Evolutionary conservation across 768 basidiomycete genomes (phyloP), one percentile per base, ranked within the genome.

Genomic region (Suillus plorans): DNA sequence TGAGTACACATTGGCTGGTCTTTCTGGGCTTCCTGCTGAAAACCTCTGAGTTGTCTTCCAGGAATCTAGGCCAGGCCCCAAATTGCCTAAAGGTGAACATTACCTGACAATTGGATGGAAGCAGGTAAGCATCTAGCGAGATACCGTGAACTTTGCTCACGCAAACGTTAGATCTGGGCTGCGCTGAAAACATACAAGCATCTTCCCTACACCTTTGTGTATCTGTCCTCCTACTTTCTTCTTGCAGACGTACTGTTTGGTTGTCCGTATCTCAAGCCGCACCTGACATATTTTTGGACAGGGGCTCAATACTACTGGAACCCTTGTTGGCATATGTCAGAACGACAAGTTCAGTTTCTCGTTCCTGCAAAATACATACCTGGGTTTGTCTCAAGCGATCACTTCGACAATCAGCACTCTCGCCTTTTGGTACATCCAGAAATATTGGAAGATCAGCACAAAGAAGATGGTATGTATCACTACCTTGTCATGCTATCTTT

Each of bases 51-150:
- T 95, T 69, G 84, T 94, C 58, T 94, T 86, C 74, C 94, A 95
- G 73, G 85, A 91, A 71, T 90, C 88, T 22, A 86, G 94, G 9
- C 89, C 90, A 2, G 94, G 94, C 0, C 91, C 92, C 60, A 76
- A 86, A 13, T 78, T 95, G 37, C 94, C 94, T 0, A 89, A 88
- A 67, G 88, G 88, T 60, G 87, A 93, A 67, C 83, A 76, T 65
- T 95, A 94, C 70, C 65, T 94, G 36, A 92, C 91, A 0, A 85
- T 95, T 55, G 94, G 94, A 53, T 94, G 90, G 89, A 93, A 91
- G 71, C 92, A 94, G 80, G 90, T 86, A 64, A 70, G 2, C 25
- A 53, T 3, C 49, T 61, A 52, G 8, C 13, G n/a, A 0, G 49
- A 57, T 56, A 28, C 47, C 3, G 28, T 18, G 25, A 50, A 25